Percentiles rank a stretch among this genome's conserved stretches.
Evolutionary conservation across 2,329 filamentous ascomycete species (phyloP).

Genomic region (Xylariaceae sp.): DNA sequence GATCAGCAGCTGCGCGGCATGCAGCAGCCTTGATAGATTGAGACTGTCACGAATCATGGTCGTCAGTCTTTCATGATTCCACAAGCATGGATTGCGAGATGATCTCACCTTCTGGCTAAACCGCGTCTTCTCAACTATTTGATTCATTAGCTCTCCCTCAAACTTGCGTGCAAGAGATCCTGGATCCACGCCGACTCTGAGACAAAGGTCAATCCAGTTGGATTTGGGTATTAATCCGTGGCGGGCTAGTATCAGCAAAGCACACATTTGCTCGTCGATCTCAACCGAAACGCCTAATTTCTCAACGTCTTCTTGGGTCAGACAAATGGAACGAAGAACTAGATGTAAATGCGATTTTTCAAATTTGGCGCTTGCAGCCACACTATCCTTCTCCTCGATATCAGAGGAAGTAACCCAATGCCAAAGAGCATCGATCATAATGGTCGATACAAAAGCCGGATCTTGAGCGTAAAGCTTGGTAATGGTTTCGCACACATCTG

Average conservation of each 20-base stretch:
- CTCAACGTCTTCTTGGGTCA: conserved; percentile 48
- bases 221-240: conserved; percentile 71
- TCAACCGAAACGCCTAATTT: conserved; percentile 39
- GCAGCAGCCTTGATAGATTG: conserved; percentile 62
- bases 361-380: conserved; percentile 61
- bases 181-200: conserved; percentile 77
- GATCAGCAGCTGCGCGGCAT: conserved; percentile 79
- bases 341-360: conserved; percentile 61
- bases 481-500: conserved; percentile 58
- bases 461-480: conserved; percentile 60
- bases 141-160: conserved; percentile 60
- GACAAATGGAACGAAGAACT: conserved; percentile 60
- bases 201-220: conserved; percentile 85
- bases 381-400: conserved; percentile 71
- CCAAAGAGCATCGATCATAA: conserved; percentile 73
- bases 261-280: conserved; percentile 68
- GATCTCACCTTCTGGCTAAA: conserved; percentile 31
- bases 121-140: conserved; percentile 59
- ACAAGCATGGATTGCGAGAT: background rate
- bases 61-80: too few species aligned
- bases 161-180: conserved; percentile 67
- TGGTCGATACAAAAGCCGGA: conserved; percentile 54
- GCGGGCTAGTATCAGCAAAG: conserved; percentile 73
- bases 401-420: conserved; percentile 68
- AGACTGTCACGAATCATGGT: conserved; percentile 29